Base-by-base conservation (phyloP, 768 basidiomycete species). In the Mycena filopes region DNA sequence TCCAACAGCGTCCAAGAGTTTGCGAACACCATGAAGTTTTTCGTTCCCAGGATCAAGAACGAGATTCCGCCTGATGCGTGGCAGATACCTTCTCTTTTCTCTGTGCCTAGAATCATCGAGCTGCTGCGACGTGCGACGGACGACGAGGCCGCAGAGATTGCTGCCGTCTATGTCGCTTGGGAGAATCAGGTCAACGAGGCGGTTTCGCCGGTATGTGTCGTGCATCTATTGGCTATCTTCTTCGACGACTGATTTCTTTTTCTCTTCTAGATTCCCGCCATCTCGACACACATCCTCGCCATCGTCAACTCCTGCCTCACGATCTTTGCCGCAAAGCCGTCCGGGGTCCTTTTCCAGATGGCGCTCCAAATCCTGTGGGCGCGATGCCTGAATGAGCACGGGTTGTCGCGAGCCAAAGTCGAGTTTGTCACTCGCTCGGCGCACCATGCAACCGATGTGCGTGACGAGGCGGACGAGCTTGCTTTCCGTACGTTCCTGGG, bases 121-220 rank as follows among this genome's bases (percentile, higher is more conserved):
- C 3, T 70, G 62, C 40, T 67, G 42, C 36, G 63, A 26, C 21
- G 36, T 16, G 65, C 69, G 41, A 67, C 56, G 31, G 66, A 64
- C 23, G 48, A 63, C 26, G 69, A 70, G 51, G 69, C 65, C 31
- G 23, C 36, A 48, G 65, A 70, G 58, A 51, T 70, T 40, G 69
- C 66, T 7, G 40, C 55, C 16, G 38, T 70, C 36, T 70, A 67
- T 57, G 50, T 65, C 31, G 45, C 60, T 45, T 70, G 65, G 69
- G 69, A 70, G 69, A 67, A 55, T 48, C 65, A 67, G 49, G 54
- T 60, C 55, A 70, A 70, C 58, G 69, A 67, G 60, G 69, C 69
- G 21, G 66, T 70, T 51, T 67, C 69, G 23, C 48, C 60, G 60
- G 69, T 70, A 59, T 41, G 69, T 38, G 36, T 48, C 20, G 31